These are phyloP conservation scores for Triangularia verruculosa DNA, from an alignment of 2,329 filamentous ascomycete species.

Conservation along the genomic window DNA sequence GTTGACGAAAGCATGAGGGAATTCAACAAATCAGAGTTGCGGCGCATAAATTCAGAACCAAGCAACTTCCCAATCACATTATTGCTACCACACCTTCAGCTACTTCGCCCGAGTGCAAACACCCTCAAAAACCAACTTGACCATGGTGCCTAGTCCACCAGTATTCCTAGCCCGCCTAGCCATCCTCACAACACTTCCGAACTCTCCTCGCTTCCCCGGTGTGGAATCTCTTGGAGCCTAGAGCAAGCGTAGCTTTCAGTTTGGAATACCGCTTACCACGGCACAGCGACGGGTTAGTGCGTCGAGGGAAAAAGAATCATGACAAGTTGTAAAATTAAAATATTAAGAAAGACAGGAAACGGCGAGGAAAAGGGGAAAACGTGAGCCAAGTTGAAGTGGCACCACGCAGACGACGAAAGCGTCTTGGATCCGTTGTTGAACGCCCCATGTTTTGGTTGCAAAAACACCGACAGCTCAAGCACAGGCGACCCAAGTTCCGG, in stretches of 20 bases:
- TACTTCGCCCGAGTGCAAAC: background rate
- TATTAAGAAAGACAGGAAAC: conserved; percentile 5
- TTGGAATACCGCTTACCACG: background rate
- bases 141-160: too few species aligned
- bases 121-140: background rate
- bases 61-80: background rate
- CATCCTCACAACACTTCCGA: too few species aligned
- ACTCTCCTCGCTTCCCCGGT: too few species aligned
- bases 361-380: conserved; percentile 37
- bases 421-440: conserved; percentile 74
- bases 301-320: background rate
- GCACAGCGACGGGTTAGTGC: background rate
- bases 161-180: background rate
- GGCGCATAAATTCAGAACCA: background rate
- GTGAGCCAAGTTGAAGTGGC: conserved; percentile 66
- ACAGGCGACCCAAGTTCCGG: conserved; percentile 61
- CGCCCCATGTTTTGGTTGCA: conserved; percentile 79
- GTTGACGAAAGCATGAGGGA: background rate
- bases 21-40: background rate
- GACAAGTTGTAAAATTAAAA: background rate
- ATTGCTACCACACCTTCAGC: background rate
- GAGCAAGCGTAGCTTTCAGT: background rate
- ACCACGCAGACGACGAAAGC: conserved; percentile 55
- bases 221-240: background rate
- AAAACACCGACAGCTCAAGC: conserved; percentile 75